Evolutionary conservation across 2,329 filamentous ascomycete genomes (phyloP), one percentile per base, ranked within the genome.

Genomic region (Lachnellula occidentalis): DNA sequence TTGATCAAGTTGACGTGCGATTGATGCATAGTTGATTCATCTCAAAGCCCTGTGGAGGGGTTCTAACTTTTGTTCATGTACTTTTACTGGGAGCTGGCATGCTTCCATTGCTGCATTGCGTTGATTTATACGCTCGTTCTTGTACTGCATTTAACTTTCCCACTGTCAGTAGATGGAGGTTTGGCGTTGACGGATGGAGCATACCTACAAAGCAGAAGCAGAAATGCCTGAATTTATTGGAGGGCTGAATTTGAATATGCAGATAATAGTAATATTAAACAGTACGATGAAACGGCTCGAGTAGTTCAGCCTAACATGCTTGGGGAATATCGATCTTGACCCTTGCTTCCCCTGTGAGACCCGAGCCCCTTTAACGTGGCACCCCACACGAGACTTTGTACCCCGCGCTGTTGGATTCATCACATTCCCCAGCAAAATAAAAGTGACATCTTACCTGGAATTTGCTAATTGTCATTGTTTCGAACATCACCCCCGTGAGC

Each of bases 141-240:
- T 54, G 50, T 54, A 41, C 24, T 34, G 48, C 17, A 53, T 60
- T 53, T 53, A 52, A n/a, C 50, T 52, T 56, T 53, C 50, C 56
- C 56, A 50, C 54, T 59, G 55, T 59, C 51, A 58, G 37, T 51
- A 58, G 55, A 57, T 43, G 51, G 54, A 48, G 21, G 27, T 22
- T 54, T 24, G 57, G 57, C 55, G 57, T 57, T 59, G 51, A 45
- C 37, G 42, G 58, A 41, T 37, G 55, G 52, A 14, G 34, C 39
- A 41, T 46, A 31, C 27, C 27, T 31, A 24, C 22, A 4, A 4
- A 5, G 2, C 22, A 27, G n/a, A 46, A 24, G 43, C 43, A 22
- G 15, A 19, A 19, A 48, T 27, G 31, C 15, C 22, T 34, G 27
- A 17, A 17, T 39, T 8, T 39, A 4, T 39, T 6, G 45, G 22